A percentile compares a stretch with the other conserved stretches of the same genome.
Evolutionary conservation across 192 early-diverging fungal genomes (phyloP).

Genomic region (Backusella tuberculispora): DNA sequence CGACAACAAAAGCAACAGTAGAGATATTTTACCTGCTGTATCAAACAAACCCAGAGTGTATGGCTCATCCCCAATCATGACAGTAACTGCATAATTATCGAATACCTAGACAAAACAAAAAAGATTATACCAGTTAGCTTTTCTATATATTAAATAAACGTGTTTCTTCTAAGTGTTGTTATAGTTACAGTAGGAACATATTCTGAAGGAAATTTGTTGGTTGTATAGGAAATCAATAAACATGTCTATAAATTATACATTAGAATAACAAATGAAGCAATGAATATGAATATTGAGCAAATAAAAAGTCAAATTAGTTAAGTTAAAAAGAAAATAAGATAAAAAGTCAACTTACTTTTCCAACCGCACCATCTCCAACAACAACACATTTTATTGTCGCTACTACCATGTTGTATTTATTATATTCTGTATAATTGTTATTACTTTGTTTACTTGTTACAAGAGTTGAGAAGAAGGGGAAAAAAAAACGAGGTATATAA

Average conservation of each 20-base stretch:
- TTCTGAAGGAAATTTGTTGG: conserved; percentile 94
- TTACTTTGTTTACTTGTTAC: neutral
- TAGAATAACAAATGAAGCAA: too few relatives aligned
- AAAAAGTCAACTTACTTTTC: conserved; percentile 56
- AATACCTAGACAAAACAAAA: conserved; percentile 62
- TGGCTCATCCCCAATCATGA: conserved; percentile 97
- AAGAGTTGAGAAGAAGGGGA: too few relatives aligned
- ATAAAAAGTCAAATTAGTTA: neutral
- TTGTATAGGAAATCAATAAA: conserved; percentile 92
- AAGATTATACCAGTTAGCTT: neutral
- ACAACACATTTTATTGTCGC: conserved; percentile 83
- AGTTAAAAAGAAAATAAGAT: neutral
- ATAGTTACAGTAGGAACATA: conserved; percentile 89
- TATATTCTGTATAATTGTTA: neutral
- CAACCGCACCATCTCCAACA: conserved; percentile 76
- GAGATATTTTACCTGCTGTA: conserved; percentile 62
- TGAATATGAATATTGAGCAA: neutral
- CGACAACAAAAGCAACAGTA: too few relatives aligned
- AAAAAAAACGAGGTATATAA: too few relatives aligned
- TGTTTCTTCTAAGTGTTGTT: neutral
- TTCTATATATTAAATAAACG: neutral
- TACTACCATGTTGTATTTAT: conserved; percentile 44
- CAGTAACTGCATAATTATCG: conserved; percentile 97
- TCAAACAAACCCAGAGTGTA: conserved; percentile 94
- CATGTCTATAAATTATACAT: conserved; percentile 66